phyloP scores from a whole-genome alignment of 805 yeast genomes.

The Metschnikowia cerradonensis region DNA sequence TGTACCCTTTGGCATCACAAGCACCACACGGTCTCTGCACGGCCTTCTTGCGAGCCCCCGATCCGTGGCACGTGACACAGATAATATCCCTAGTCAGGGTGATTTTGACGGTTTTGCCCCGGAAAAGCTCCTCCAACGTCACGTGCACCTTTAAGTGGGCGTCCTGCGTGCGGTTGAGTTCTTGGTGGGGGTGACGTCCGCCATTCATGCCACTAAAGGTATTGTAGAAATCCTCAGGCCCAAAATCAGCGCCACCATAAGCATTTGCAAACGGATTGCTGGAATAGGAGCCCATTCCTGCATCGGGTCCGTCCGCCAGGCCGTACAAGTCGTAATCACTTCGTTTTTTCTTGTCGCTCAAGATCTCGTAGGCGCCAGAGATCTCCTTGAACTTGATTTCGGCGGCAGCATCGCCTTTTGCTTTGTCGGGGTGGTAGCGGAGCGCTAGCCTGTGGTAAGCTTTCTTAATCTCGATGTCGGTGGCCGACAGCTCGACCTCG shows the following conservation, averaged over 20 bases:
- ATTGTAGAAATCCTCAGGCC: constrained; percentile 72
- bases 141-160: constrained; percentile 64
- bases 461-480: constrained; percentile 67
- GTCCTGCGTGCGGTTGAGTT: constrained; percentile 51
- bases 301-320: constrained; percentile 25
- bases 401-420: constrained; percentile 59
- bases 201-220: constrained; percentile 53
- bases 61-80: constrained; percentile 71
- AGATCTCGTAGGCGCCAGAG: constrained; percentile 78
- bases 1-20: constrained; percentile 72
- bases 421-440: constrained; percentile 86
- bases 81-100: constrained; percentile 67
- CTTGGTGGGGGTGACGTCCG: constrained; percentile 10
- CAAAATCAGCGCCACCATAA: constrained; percentile 44
- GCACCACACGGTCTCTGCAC: constrained; percentile 50
- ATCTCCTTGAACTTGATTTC: constrained; percentile 81
- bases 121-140: constrained; percentile 68
- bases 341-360: constrained; percentile 65
- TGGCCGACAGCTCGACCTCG: constrained; percentile 64
- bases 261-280: constrained; percentile 40
- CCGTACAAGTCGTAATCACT: constrained; percentile 59
- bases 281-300: constrained; percentile 16
- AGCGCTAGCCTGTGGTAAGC: constrained; percentile 86
- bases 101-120: constrained; percentile 76
- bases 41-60: constrained; percentile 66